Base-by-base conservation (phyloP, 2,329 filamentous ascomycete genomes). In the Trichoderma sp. region DNA sequence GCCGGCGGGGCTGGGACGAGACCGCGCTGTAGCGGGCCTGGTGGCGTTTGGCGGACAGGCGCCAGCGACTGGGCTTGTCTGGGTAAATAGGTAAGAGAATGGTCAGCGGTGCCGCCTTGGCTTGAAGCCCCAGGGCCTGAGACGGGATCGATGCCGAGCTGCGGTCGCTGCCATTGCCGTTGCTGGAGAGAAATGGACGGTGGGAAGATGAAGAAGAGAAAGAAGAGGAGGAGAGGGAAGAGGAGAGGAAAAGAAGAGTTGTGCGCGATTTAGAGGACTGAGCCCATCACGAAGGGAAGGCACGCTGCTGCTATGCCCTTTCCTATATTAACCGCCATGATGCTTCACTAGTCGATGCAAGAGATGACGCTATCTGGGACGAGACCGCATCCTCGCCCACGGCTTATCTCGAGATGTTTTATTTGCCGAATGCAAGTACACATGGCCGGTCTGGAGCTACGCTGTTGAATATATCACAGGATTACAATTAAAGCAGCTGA, bases 11-110 rank as follows among this genome's bases (percentile, higher is more conserved):
- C 66, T 46, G 65, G 67, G 63, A 54, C 59, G 51, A 37, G 60
- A 39, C 60, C 18, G 21, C 21, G 26, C 51, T 39, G 55, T n/a
- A 46, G 6, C 52, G 52, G 43, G 8, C 58, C 54, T 59, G 34
- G 67, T 69, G 67, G 59, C 59, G 43, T 65, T 54, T 52, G 46
- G 49, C 39, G 37, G 28, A 56, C 26, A 56, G 24, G 32, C 28
- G 55, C 34, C 51, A 52, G 30, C 32, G 46, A 49, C 51, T 46
- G 67, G 52, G 34, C 18, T 46, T 30, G 59, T 30, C 59, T 63
- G 66, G 66, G 11, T 61, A 68, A 68, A 68, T 68, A 49, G 59
- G 63, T 49, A 66, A 66, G 63, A 66, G 63, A 66, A 56, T 66
- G 30, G 46, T 61, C 59, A 52, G 59, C 59, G 43, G 18, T 52